phyloP scores from a whole-genome alignment of 805 yeast genomes.

The Ascoidea rubescens region DNA sequence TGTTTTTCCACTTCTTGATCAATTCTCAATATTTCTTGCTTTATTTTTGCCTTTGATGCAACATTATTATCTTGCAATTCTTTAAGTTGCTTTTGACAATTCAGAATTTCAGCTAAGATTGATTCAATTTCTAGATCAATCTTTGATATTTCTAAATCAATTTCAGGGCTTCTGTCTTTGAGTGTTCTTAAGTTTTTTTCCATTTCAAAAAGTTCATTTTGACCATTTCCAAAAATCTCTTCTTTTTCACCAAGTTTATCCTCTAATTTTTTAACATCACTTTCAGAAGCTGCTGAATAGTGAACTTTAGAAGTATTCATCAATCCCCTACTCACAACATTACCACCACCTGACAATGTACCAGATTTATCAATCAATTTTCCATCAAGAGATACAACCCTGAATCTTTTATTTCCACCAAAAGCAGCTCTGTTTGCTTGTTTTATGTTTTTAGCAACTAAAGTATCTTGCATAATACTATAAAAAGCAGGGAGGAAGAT shows the following conservation, averaged over 20 bases:
- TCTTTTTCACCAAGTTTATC: slow-evolving; percentile 41
- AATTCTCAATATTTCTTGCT: slow-evolving; percentile 18
- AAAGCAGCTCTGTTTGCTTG: slow-evolving; percentile 86
- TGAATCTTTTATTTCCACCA: slow-evolving; percentile 55
- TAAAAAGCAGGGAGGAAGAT: slow-evolving; percentile 80
- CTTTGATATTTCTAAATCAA: slow-evolving; percentile 48
- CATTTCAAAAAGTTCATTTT: slow-evolving; percentile 42
- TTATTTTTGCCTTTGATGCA: slow-evolving; percentile 10
- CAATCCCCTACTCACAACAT: slow-evolving; percentile 51
- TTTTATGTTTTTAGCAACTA: slow-evolving; percentile 65
- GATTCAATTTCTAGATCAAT: slow-evolving; percentile 51
- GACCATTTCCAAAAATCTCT: slow-evolving; percentile 32
- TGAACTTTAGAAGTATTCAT: slow-evolving; percentile 40
- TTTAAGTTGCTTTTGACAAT: slow-evolving; percentile 28
- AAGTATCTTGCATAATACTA: slow-evolving; percentile 72
- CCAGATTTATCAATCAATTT: slow-evolving; percentile 87
- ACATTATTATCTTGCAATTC: slow-evolving; percentile 17
- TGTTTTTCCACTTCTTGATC: slow-evolving; percentile 23
- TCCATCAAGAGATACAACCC: slow-evolving; percentile 91
- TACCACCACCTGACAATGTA: slow-evolving; percentile 95
- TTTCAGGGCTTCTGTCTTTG: slow-evolving; percentile 54
- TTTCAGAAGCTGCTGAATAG: slow-evolving; percentile 31
- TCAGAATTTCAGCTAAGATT: slow-evolving; percentile 35
- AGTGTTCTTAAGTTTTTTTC: slow-evolving; percentile 40
- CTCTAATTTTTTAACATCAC: slow-evolving; percentile 41